phyloP scores from a whole-genome alignment of 768 basidiomycete genomes.

The Termitomyces sp. region DNA sequence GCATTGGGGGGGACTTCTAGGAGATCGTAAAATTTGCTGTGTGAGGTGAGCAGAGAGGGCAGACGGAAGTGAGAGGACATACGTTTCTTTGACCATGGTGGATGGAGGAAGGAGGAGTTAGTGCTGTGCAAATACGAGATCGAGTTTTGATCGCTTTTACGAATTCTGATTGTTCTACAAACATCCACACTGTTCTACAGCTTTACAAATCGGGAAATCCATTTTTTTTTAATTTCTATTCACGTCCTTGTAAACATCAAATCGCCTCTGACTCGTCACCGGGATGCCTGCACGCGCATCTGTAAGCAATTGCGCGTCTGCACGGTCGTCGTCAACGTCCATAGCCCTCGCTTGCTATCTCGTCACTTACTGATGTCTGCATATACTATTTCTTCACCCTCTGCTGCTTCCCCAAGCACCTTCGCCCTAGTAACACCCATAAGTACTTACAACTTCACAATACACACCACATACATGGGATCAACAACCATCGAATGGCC shows the following conservation, averaged over 20 bases:
- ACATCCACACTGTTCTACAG: conserved; percentile 36
- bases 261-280: conserved; percentile 86
- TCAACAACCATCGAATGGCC: conserved; percentile 91
- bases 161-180: conserved; percentile 39
- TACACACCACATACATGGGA: conserved; percentile 60
- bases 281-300: conserved; percentile 81
- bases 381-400: conserved; percentile 75
- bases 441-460: neutral
- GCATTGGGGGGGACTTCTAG: conserved; percentile 79
- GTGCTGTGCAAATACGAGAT: conserved; percentile 9
- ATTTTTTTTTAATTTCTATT: conserved; percentile 19
- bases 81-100: conserved; percentile 72
- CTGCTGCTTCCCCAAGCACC: conserved; percentile 67
- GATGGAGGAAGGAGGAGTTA: conserved; percentile 16
- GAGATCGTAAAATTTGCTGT: conserved; percentile 88
- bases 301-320: conserved; percentile 49
- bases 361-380: conserved; percentile 69
- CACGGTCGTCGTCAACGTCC: neutral
- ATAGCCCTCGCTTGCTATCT: neutral
- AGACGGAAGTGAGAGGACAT: conserved; percentile 16
- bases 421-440: conserved; percentile 50
- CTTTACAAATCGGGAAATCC: conserved; percentile 33
- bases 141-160: conserved; percentile 24
- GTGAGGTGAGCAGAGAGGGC: conserved; percentile 3
- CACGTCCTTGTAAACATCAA: conserved; percentile 88